Evolutionary conservation across 2,329 filamentous ascomycete species (phyloP), one percentile per base, ranked within the genome.

Genomic region (Dendryphion nanum): DNA sequence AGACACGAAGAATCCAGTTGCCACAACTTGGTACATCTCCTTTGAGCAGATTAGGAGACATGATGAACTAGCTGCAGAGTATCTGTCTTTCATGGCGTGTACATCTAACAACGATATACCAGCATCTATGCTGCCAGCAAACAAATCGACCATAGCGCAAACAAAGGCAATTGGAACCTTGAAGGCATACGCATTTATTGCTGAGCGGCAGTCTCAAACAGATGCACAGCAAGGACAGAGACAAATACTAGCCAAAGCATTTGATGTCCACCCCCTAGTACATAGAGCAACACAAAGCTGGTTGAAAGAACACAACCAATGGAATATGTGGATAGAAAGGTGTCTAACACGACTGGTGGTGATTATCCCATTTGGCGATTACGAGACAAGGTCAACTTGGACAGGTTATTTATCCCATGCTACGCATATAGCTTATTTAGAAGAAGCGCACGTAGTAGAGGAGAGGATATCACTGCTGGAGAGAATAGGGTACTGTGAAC

Each of bases 11-110:
- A 63, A 68, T 20, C 56, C 68, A 0, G 51, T 71, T 0, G 64
- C 63, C 0, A 63, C 55, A 0, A 70, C 69, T 0, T 72, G 58
- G 59, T 41, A 68, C 0, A 59, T 72, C 6, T 70, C 69, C 0
- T 73, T 74, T 34, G 50, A 70, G 16, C 59, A 44, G 18, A 44
- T 44, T 16, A 19, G 19, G 18, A 23, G 18, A n/a, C 17, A 66
- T 1, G 42, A 67, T 18, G 8, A 21, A 1, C 24, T 41, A 4
- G 68, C 69, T 1, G 63, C 63, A n/a, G 33, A 59, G 0, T 35
- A 71, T 18, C 49, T 75, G 0, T 57, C 52, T 0, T 70, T 70
- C 30, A 60, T 71, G 16, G 63, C 64, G 1, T 64, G 49, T 12
- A 63, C 73, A 43, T 38, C 28, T 15, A 5, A 15, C 6, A 37